Percentiles rank a stretch among this genome's conserved stretches.
phyloP scores from a whole-genome alignment of 257 asterid species.

The Solanum clarkiae region DNA sequence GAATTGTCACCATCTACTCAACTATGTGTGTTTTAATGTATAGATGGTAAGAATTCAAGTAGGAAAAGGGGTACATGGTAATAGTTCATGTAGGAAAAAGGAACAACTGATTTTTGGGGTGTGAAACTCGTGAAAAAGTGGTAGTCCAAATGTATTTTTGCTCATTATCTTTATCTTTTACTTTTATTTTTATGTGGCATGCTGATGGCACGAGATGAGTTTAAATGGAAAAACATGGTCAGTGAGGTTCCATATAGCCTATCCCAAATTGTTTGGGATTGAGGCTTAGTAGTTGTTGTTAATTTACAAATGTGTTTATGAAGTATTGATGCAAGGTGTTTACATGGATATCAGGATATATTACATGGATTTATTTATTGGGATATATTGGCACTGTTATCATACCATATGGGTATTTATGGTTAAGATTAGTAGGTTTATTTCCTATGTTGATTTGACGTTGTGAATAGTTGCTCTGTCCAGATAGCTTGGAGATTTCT shows the following conservation, averaged over 20 bases:
- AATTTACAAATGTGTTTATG: not conserved
- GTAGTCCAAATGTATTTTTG: not conserved
- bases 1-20: not conserved
- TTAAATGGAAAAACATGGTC: not conserved
- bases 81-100: not conserved
- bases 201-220: not conserved
- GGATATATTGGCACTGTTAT: not conserved
- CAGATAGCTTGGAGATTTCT: not conserved
- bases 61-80: too few species aligned
- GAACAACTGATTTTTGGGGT: not conserved
- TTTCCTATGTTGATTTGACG: not conserved
- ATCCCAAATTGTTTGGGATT: not conserved
- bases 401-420: not conserved
- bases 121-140: not conserved
- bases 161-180: not conserved
- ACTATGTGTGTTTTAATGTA: not conserved
- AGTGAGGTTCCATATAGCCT: not conserved
- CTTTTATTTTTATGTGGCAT: not conserved
- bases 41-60: not conserved
- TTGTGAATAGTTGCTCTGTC: not conserved
- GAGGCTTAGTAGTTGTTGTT: not conserved
- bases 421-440: not conserved
- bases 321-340: not conserved
- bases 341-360: not conserved
- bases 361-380: not conserved